Percentiles rank a stretch among this genome's conserved stretches.
Conservation (phyloP, 2,329 filamentous ascomycete genomes). For the Cadophora sp. region DNA sequence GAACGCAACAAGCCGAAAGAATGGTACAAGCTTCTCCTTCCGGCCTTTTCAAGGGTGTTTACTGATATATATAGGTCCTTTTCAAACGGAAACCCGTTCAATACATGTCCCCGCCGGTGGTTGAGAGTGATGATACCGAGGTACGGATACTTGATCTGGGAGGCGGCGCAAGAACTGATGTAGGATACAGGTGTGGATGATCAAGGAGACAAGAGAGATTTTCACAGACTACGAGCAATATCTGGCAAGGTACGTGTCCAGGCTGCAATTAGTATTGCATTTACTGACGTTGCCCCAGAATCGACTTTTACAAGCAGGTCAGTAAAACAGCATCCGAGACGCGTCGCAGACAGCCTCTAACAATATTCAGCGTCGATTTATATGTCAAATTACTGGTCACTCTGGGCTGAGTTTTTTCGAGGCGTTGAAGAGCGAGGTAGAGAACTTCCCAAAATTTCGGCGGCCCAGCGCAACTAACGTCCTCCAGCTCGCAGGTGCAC, state of each 20-base stretch:
- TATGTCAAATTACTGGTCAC: constrained; percentile 94
- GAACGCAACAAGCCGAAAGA: constrained; percentile 29
- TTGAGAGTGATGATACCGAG: constrained; percentile 84
- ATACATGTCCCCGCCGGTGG: constrained; percentile 72
- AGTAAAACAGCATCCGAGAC: constrained; percentile 39
- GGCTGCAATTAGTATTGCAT: constrained; percentile 18
- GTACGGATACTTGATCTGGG: constrained; percentile 56
- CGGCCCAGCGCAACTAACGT: constrained; percentile 39
- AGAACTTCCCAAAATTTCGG: constrained; percentile 41
- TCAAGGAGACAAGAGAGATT: constrained; percentile 87
- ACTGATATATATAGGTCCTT: constrained; percentile 69
- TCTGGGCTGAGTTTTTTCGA: constrained; percentile 92
- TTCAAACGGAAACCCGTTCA: constrained; percentile 96
- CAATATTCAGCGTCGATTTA: constrained; percentile 70
- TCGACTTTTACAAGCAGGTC: constrained; percentile 95
- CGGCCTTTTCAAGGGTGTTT: neutral
- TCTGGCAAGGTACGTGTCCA: constrained; percentile 70
- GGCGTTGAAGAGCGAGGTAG: constrained; percentile 87
- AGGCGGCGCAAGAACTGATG: constrained; percentile 33
- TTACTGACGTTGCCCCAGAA: constrained; percentile 57
- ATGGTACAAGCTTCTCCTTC: constrained; percentile 37
- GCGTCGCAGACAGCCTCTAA: constrained; percentile 37
- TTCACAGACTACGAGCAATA: constrained; percentile 91
- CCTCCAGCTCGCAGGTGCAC: constrained; percentile 74
- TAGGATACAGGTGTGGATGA: constrained; percentile 81